Evolutionary conservation across 129 eudicot species (phyloP).

Genomic region (Chrysanthemum makinoi): DNA sequence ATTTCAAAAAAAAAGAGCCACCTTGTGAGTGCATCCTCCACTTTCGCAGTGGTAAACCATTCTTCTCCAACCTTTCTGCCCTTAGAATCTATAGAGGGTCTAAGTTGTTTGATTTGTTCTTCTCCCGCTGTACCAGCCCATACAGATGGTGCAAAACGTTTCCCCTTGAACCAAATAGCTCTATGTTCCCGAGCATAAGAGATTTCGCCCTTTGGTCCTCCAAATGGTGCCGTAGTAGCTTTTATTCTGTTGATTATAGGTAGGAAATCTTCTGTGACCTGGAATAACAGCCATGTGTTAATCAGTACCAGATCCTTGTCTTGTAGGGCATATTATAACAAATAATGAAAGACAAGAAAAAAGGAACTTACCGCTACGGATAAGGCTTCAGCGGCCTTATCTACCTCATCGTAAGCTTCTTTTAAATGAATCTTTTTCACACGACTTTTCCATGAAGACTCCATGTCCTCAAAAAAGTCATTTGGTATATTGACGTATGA

Average conservation of each 20-base stretch:
- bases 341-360: not conserved
- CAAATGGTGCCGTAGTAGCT: slow-evolving; percentile 74
- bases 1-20: slow-evolving; percentile 9
- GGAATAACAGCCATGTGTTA: slow-evolving; percentile 10
- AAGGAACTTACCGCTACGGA: slow-evolving; percentile 62
- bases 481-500: slow-evolving; percentile 52
- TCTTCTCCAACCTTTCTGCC: slow-evolving; percentile 96
- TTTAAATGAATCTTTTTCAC: slow-evolving; percentile 81
- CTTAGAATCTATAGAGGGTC: slow-evolving; percentile 80
- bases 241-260: slow-evolving; percentile 80
- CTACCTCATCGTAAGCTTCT: slow-evolving; percentile 70
- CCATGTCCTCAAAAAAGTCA: slow-evolving; percentile 91
- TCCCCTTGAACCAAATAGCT: slow-evolving; percentile 96
- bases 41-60: slow-evolving; percentile 90
- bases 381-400: slow-evolving; percentile 76
- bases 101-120: slow-evolving; percentile 82
- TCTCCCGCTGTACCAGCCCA: slow-evolving; percentile 89
- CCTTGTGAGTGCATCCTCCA: slow-evolving; percentile 89
- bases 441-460: slow-evolving; percentile 92
- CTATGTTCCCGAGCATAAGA: slow-evolving; percentile 82
- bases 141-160: slow-evolving; percentile 71
- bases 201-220: slow-evolving; percentile 94
- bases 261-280: slow-evolving; percentile 84
- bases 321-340: slow-evolving; percentile 13
- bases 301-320: slow-evolving; percentile 13